Base-by-base conservation (phyloP, 148 eudicot genomes). In the Silene latifolia region DNA sequence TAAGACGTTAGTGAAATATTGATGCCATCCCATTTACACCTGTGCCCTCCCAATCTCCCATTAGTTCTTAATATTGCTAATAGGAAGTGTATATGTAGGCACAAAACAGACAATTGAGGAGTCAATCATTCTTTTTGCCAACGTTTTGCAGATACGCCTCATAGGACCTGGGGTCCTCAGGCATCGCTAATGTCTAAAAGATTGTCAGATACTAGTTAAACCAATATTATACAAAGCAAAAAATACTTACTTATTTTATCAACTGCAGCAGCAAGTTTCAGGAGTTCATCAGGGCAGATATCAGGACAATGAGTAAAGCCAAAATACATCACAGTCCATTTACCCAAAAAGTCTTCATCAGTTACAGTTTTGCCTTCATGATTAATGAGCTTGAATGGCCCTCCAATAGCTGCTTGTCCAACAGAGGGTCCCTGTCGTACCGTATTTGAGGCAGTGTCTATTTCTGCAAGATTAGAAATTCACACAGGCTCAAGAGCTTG, bases 261-360 rank as follows among this genome's bases (percentile, higher is more conserved):
- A 76, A 91, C 75, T 25, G 98, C 97, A 77, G 87, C 87, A 72
- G 93, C 96, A 77, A 94, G 87, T 83, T 94, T 94, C 72, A 80
- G 90, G 68, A 94, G 92, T 81, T 94, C 98, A 79, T 91, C 98
- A 67, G 98, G 98, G 82, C 98, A 94, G 74, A 94, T 94, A 86
- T 94, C 97, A 62, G 98, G 98, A 75, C 98, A 94, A 78, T 91
- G 96, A 48, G 98, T 94, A 78, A 94, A 94, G 57, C 98, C 98
- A 82, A 94, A 94, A 81, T 94, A 94, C 68, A 94, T 51, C 63
- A 94, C 67, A 15, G 88, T 90, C 98, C 98, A 94, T 77, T 90
- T 90, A 61, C 97, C 98, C 80, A 81, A 64, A 73, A 91, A 91
- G 83, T 90, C 92, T 71, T 77, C 86, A 4, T 91, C 92, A 44